phyloP scores from a whole-genome alignment of 768 basidiomycete species.

The Tephrocybe sp. region DNA sequence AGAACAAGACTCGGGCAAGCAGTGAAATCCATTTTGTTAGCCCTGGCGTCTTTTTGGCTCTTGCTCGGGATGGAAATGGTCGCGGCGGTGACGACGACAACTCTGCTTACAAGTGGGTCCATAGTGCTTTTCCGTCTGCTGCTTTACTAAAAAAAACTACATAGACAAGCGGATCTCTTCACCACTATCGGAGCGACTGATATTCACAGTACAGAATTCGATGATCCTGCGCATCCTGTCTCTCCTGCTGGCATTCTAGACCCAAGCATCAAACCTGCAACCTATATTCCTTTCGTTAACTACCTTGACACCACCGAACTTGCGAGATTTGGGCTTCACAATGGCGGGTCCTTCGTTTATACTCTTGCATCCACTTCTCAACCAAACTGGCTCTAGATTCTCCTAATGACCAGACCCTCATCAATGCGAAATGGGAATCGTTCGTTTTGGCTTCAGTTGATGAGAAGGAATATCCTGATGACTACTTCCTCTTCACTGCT shows the following conservation, averaged over 20 bases:
- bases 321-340: conserved; percentile 61
- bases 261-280: conserved; percentile 47
- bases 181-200: conserved; percentile 58
- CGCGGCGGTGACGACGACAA: conserved; percentile 48
- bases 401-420: conserved; percentile 48
- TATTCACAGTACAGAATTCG: conserved; percentile 56
- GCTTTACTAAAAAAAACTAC: background rate
- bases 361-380: too few species aligned
- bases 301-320: conserved; percentile 53
- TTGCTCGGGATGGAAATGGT: conserved; percentile 62
- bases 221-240: conserved; percentile 50
- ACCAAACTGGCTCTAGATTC: too few species aligned
- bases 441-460: conserved; percentile 40
- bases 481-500: conserved; percentile 19
- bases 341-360: conserved; percentile 29
- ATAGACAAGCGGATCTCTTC: conserved; percentile 62
- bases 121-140: background rate
- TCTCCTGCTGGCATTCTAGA: conserved; percentile 48
- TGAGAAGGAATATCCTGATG: conserved; percentile 12
- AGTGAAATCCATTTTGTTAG: conserved; percentile 62
- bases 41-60: conserved; percentile 51
- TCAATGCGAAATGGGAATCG: conserved; percentile 69
- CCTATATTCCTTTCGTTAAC: conserved; percentile 56
- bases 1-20: conserved; percentile 47
- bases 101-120: conserved; percentile 49